Evolutionary conservation across 108 stramenopile species (phyloP), one percentile per base, ranked within the genome.

Genomic region (Cyclotella kingstonii): DNA sequence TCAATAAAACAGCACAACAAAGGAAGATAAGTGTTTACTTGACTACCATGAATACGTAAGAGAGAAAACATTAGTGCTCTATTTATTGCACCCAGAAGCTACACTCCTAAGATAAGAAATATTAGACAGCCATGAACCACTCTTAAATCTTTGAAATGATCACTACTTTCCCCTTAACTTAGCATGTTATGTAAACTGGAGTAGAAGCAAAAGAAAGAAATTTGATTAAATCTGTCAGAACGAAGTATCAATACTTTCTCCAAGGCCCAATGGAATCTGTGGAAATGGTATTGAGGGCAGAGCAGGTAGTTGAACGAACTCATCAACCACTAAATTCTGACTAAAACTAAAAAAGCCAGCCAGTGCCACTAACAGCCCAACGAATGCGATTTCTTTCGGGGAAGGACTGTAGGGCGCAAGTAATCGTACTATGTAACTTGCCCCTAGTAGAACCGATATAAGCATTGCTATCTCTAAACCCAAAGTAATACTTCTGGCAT

Each of bases 311-410:
- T 67, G 68, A 2, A 76, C 75, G 75, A 89, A 94, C 39, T 87
- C 93, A 66, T 89, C 93, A 7, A 87, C 87, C 8, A 94, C 69
- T 43, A 94, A 62, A 41, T 94, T 94, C 60, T 94, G 89, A 45
- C 60, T 68, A 55, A 93, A 89, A 56, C 81, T 82, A 46, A 89
- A 85, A 65, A 93, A 94, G 0, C 93, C 93, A 22, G 89, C 89
- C 36, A 94, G 33, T 4, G 87, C 82, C 39, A 94, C 82, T 33
- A 94, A 61, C 36, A 91, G 54, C 28, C 89, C 93, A 33, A 82
- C 52, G 34, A 86, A 84, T 17, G 90, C 84, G 53, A 87, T 87
- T 70, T 94, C 93, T 67, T 94, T 94, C 47, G 93, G 82, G 21
- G 80, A 70, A 0, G 87, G 86, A 47, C 81, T 83, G 55, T 54